Evolutionary conservation across 2,329 filamentous ascomycete species (phyloP), one percentile per base, ranked within the genome.

Genomic region (Phialophora tarda): DNA sequence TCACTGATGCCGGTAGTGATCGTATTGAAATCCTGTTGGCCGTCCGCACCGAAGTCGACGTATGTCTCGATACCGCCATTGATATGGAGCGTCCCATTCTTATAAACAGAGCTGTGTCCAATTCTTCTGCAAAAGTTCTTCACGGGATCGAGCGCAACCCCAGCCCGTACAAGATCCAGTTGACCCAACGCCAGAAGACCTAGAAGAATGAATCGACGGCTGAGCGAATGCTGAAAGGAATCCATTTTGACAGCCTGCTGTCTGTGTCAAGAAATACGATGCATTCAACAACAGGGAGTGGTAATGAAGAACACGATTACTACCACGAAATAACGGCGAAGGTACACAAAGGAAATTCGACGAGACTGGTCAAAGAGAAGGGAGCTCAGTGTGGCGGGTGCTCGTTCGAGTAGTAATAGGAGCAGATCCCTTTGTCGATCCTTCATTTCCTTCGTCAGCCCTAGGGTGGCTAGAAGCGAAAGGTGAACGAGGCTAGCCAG

Each of bases 51-150:
- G n/a, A 71, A 72, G 48, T 69, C 56, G 28, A 72, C 69, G 57
- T 74, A 76, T 3, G 71, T 71, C 65, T 76, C 71, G 12, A 71
- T 58, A 23, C 75, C 75, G 2, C 74, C 74, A 65, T 76, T 72
- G 48, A 76, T 75, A 54, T 75, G 76, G 10, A 77, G 68, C 12
- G 62, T 72, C 32, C 69, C 66, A 59, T 76, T 73, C 64, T 75
- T 76, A n/a, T 74, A 64, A 17, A 69, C 63, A n/a, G 74, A 75
- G 68, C 75, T 74, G 63, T 76, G 74, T 32, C 72, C 71, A 38
- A 75, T 65, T 56, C 75, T 70, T 47, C 71, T 65, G 63, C 74
- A 76, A 60, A 74, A 73, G 60, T 66, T 66, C 8, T 74, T 73
- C 50, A 75, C 71, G 10, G 74, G 71, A 63, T 75, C 71, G 34